Conservation (phyloP, 2,329 filamentous ascomycete species). For the Huntiella abstrusa region DNA sequence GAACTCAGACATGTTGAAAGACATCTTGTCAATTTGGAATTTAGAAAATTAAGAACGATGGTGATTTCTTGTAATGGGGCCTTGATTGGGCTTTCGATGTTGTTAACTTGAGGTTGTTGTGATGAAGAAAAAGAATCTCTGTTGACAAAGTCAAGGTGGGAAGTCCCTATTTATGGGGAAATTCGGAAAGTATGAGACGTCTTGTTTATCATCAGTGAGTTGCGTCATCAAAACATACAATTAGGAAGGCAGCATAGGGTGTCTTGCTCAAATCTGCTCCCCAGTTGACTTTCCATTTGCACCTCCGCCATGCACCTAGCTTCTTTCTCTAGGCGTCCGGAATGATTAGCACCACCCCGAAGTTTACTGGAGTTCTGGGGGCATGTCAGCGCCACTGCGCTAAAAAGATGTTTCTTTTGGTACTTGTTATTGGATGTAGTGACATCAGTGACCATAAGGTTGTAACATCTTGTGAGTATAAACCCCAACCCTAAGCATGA, state of each 20-base stretch:
- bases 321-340: conserved; percentile 41
- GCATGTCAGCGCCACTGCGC: no score
- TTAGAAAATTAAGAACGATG: conserved; percentile 85
- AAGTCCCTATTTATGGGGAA: conserved; percentile 57
- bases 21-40: conserved; percentile 56
- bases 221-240: conserved; percentile 1
- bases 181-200: conserved; percentile 69
- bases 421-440: no score
- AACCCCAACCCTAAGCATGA: no score
- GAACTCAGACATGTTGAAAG: conserved; percentile 68
- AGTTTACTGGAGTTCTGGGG: conserved; percentile 19
- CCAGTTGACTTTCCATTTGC: conserved; percentile 50
- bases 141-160: conserved; percentile 57
- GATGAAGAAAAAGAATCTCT: conserved; percentile 51
- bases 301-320: conserved; percentile 51
- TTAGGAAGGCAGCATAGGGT: not conserved
- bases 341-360: conserved; percentile 60
- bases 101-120: conserved; percentile 55
- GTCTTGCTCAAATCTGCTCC: conserved; percentile 30
- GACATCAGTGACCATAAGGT: no score
- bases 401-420: no score
- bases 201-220: conserved; percentile 15
- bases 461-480: no score
- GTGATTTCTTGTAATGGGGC: conserved; percentile 75
- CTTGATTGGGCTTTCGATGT: conserved; percentile 62